These are phyloP conservation scores for Nicotiana attenuata DNA, from an alignment of 257 asterid species.

Conservation along the genomic window DNA sequence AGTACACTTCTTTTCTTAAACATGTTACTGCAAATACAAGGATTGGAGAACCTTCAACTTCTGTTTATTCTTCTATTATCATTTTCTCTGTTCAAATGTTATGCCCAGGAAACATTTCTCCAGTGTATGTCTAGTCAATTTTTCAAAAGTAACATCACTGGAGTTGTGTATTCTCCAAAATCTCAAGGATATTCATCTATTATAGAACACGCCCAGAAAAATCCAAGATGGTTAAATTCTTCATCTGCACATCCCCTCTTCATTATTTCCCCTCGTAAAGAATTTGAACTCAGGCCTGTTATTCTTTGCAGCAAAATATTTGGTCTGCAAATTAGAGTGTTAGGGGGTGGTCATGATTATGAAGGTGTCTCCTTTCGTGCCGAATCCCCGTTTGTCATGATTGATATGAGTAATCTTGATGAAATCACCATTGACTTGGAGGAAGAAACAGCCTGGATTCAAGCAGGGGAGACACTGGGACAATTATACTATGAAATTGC, in stretches of 20 bases:
- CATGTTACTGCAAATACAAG: background rate
- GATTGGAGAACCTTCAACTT: background rate
- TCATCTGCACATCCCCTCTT: conserved; percentile 14
- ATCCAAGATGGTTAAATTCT: conserved; percentile 24
- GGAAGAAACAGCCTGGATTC: conserved; percentile 26
- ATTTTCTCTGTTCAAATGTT: background rate
- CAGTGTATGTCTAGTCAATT: background rate
- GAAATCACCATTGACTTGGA: conserved; percentile 6
- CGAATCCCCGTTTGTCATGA: conserved; percentile 15
- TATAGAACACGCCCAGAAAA: conserved; percentile 13
- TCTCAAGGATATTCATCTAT: conserved; percentile 7
- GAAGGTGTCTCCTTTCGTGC: conserved; percentile 32
- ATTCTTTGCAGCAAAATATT: conserved; percentile 18
- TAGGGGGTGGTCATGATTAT: conserved; percentile 37
- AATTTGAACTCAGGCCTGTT: conserved; percentile 7
- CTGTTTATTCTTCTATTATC: background rate
- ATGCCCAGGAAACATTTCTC: background rate
- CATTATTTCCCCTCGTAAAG: conserved; percentile 10
- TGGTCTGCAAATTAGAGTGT: conserved; percentile 22
- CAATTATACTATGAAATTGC: conserved; percentile 24
- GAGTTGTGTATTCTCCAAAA: conserved; percentile 11
- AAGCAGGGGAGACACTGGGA: conserved; percentile 27
- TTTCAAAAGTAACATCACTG: background rate
- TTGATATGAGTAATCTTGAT: conserved; percentile 20
- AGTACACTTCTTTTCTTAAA: background rate